phyloP scores from a whole-genome alignment of 176 grass and related monocot genomes.

The Pharus latifolius region DNA sequence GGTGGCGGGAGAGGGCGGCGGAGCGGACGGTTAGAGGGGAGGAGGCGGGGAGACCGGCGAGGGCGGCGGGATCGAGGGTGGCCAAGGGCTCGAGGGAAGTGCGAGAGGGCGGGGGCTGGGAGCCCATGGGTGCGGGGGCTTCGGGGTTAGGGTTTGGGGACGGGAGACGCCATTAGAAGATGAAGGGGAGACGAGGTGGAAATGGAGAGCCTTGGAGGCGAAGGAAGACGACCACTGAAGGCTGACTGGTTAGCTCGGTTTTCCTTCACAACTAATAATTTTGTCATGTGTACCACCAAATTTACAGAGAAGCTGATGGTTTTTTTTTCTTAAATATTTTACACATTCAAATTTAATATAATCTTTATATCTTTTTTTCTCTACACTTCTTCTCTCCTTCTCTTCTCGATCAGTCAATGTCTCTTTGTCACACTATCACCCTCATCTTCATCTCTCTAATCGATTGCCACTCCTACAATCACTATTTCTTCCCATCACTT shows the following conservation, averaged over 20 bases:
- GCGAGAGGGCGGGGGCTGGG: conserved; percentile 22
- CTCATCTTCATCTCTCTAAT: too few relatives aligned
- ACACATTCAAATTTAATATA: too few relatives aligned
- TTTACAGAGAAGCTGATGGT: too few relatives aligned
- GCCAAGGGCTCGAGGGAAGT: conserved; percentile 42
- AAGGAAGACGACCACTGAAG: conserved; percentile 26
- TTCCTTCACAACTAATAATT: too few relatives aligned
- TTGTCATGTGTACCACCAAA: too few relatives aligned
- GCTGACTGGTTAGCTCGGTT: not conserved
- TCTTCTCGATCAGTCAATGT: too few relatives aligned
- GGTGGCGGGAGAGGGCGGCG: conserved; percentile 38
- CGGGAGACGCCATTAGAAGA: not conserved
- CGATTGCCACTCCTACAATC: too few relatives aligned
- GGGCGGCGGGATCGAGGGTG: conserved; percentile 67
- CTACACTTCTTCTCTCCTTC: too few relatives aligned
- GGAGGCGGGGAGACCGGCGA: conserved; percentile 45
- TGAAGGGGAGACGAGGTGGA: not conserved
- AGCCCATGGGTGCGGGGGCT: conserved; percentile 11
- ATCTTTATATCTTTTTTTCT: too few relatives aligned
- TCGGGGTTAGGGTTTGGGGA: not conserved
- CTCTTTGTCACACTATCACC: too few relatives aligned
- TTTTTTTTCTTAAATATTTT: too few relatives aligned
- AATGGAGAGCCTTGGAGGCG: not conserved
- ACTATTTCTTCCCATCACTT: too few relatives aligned
- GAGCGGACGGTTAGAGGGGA: conserved; percentile 67